Evolutionary conservation across 495 filamentous ascomycete species (phyloP).

Genomic region (Podospora sp.): DNA sequence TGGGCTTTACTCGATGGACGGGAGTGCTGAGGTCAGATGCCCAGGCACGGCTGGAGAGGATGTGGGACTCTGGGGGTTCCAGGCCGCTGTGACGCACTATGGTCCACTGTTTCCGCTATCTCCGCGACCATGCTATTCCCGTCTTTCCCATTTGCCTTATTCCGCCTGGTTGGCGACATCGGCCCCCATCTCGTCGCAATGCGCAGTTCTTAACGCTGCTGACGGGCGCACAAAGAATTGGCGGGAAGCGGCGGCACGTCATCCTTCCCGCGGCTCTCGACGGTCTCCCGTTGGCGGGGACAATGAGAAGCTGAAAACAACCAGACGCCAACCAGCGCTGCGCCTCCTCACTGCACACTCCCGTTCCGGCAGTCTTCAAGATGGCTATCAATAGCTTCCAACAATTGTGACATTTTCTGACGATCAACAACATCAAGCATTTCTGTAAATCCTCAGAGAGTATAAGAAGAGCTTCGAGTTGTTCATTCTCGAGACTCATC

Average conservation of each 20-base stretch:
- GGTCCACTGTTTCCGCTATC: background rate
- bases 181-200: background rate
- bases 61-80: too few species aligned
- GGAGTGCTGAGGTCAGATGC: too few species aligned
- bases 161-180: background rate
- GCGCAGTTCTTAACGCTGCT: background rate
- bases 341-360: background rate
- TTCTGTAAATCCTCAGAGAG: background rate
- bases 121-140: background rate
- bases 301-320: background rate
- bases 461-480: background rate
- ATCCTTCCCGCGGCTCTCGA: background rate
- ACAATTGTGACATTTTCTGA: background rate
- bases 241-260: slow-evolving; percentile 20
- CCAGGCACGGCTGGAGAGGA: too few species aligned
- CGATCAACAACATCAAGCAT: background rate
- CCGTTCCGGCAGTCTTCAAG: background rate
- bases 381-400: background rate
- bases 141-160: background rate
- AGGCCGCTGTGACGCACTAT: too few species aligned
- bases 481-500: background rate
- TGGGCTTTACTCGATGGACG: too few species aligned
- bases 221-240: slow-evolving; percentile 9
- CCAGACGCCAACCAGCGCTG: background rate
- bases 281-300: background rate